phyloP scores from a whole-genome alignment of 2,329 filamentous ascomycete genomes.

The Fusarium chlamydosporum region DNA sequence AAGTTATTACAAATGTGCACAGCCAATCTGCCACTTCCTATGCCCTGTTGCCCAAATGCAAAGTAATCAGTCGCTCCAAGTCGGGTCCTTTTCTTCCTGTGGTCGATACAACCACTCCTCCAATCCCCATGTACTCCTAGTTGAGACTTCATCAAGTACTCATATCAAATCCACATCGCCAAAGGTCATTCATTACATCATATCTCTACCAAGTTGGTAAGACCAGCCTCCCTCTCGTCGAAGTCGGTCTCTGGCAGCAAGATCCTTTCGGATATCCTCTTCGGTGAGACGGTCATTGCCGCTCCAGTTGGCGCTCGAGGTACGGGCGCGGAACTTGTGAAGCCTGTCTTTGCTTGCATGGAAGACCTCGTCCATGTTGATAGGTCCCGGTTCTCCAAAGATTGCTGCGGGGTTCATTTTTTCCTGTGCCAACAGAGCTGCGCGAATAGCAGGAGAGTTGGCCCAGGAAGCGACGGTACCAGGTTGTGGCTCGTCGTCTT shows the following conservation, averaged over 20 bases:
- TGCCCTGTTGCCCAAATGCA: slow-evolving; percentile 31
- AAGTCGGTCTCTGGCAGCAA: slow-evolving; percentile 83
- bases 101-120: slow-evolving; percentile 20
- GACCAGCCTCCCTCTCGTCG: slow-evolving; percentile 88
- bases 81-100: slow-evolving; percentile 24
- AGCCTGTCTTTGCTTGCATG: slow-evolving; percentile 86
- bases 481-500: slow-evolving; percentile 72
- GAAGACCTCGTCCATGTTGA: slow-evolving; percentile 98
- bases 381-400: slow-evolving; percentile 87
- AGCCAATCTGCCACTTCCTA: slow-evolving; percentile 39
- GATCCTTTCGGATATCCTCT: slow-evolving; percentile 86
- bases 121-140: slow-evolving; percentile 17
- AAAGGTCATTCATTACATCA: slow-evolving; percentile 53
- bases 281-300: slow-evolving; percentile 85
- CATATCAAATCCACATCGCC: slow-evolving; percentile 34
- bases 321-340: slow-evolving; percentile 90
- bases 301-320: slow-evolving; percentile 95
- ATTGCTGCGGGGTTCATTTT: slow-evolving; percentile 85
- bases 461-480: slow-evolving; percentile 82
- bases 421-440: slow-evolving; percentile 84
- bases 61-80: slow-evolving; percentile 34
- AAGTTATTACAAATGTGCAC: slow-evolving; percentile 41
- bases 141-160: slow-evolving; percentile 21
- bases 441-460: slow-evolving; percentile 84
- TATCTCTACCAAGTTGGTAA: slow-evolving; percentile 70